Base-by-base conservation (phyloP, 2,329 filamentous ascomycete species). In the Colletotrichum sidae region DNA sequence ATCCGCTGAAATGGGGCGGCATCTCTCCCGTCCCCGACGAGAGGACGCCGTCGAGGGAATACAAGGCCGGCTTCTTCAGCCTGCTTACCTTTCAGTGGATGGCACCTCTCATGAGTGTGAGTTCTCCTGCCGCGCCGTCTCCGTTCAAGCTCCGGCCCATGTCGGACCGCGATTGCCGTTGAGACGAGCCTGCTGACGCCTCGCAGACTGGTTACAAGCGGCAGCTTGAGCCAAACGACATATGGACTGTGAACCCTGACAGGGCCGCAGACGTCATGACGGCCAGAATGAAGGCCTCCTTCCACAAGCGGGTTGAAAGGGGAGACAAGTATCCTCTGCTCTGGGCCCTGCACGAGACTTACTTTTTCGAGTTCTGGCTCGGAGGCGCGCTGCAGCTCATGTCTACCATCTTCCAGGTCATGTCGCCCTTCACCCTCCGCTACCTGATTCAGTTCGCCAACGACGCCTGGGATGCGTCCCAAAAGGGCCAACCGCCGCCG, bases 21-120 rank as follows among this genome's bases (percentile, higher is more conserved):
- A 77, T 83, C 2, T 86, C 88, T 2, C 80, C 84, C 0, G 79
- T 90, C 1, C 88, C 89, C 42, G 77, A 84, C 52, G 81, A 83
- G 70, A 81, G 82, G 60, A 71, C 70, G 7, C 75, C 83, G 0
- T 94, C 88, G 6, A 86, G 86, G 67, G 94, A 97, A 78, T 84
- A 93, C 74, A 83, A 81, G 4, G 94, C 94, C 6, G 81, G 86
- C 2, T 90, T 94, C 72, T 85, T 96, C 68, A 97, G 92, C 78
- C 76, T 84, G 61, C 76, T 97, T 25, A 91, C 90, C 4, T 98
- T 97, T 74, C 88, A 93, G 75, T 98, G 95, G 95, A 95, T 97
- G 84, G 88, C 89, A 1, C 90, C 93, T 1, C 75, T 98, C 60
- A 98, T 98, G 94, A 84, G 79, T 68, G 90, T 91, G 77, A 79